Percentiles rank a stretch among this genome's conserved stretches.
phyloP scores from a whole-genome alignment of 2,329 filamentous ascomycete species.

The Alternaria arbusti region DNA sequence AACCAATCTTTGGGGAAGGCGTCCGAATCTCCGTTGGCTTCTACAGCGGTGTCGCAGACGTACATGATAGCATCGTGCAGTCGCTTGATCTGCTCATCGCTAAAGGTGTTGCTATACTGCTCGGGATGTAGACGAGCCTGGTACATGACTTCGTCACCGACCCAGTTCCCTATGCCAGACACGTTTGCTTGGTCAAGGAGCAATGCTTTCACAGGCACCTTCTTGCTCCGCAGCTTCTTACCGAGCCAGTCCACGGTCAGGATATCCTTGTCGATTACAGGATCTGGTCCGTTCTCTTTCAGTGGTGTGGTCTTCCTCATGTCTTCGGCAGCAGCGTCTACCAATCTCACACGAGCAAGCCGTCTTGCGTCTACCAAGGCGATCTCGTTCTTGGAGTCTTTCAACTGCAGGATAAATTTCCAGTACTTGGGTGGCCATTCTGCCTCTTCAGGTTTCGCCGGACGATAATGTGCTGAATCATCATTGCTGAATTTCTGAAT shows the following conservation, averaged over 20 bases:
- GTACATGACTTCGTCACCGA: constrained; percentile 91
- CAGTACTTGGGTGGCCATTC: constrained; percentile 88
- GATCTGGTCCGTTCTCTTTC: constrained; percentile 92
- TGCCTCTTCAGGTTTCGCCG: constrained; percentile 61
- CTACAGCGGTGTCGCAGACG: constrained; percentile 81
- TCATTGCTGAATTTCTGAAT: constrained; percentile 73
- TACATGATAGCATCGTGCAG: constrained; percentile 77
- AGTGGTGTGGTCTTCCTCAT: constrained; percentile 81
- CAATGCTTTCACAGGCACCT: constrained; percentile 86
- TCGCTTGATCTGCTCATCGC: constrained; percentile 70
- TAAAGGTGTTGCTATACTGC: constrained; percentile 86
- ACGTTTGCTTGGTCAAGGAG: constrained; percentile 79
- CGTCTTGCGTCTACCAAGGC: constrained; percentile 87
- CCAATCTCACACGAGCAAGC: constrained; percentile 78
- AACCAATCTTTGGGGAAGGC: constrained; percentile 85
- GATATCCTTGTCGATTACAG: constrained; percentile 78
- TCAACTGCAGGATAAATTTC: constrained; percentile 81
- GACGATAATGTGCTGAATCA: constrained; percentile 80
- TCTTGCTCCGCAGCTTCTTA: constrained; percentile 74
- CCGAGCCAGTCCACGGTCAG: constrained; percentile 79
- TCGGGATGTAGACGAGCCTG: constrained; percentile 90
- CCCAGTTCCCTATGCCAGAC: constrained; percentile 96
- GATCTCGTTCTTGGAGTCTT: constrained; percentile 65
- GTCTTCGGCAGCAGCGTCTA: constrained; percentile 77
- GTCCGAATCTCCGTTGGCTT: constrained; percentile 79